Base-by-base conservation (phyloP, 495 filamentous ascomycete genomes). In the Lindgomyces ingoldianus region DNA sequence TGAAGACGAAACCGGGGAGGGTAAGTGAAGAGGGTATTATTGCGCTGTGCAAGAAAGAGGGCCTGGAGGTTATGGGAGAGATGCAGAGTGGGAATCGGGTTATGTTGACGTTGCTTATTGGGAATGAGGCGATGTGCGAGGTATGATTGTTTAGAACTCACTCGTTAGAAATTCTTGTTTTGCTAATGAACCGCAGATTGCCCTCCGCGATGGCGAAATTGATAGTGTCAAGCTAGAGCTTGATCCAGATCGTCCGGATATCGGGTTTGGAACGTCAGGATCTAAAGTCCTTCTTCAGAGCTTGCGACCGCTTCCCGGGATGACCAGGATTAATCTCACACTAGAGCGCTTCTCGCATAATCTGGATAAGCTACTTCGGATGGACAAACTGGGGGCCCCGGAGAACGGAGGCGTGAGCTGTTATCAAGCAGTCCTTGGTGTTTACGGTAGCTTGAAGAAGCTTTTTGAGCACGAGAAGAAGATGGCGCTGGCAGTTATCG, bases 1-100 rank as follows among this genome's bases (percentile, higher is more conserved):
- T 85, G 50, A 71, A 72, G 54, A 66, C 61, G 57, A 57, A 68
- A 26, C 66, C 47, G 29, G 66, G 69, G 21, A 61, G 86, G 16
- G 89, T 98, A 30, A 89, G 90, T 52, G 85, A 92, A 53, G 87
- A 91, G 45, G 91, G 90, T 0, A 79, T 98, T 42, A 90, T 93
- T 74, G 81, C 90, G 44, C 68, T 96, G 33, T 89, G 86, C 4
- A 81, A 84, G 66, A 79, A 88, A 22, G 82, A 89, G 58, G 91
- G 86, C 19, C 83, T 97, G 29, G 91, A 94, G 55, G 85, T 82
- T 55, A 75, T 90, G 39, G 90, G 87, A 83, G 90, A 93, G 86
- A 81, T 56, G 85, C 81, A 49, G 77, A 90, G 29, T 89, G 87
- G 84, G 88, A 90, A 65, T 80, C 83, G 16, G 76, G 78, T 4